Conservation (phyloP, 73 alveolate genomes). For the Paramecium biaurelia region DNA sequence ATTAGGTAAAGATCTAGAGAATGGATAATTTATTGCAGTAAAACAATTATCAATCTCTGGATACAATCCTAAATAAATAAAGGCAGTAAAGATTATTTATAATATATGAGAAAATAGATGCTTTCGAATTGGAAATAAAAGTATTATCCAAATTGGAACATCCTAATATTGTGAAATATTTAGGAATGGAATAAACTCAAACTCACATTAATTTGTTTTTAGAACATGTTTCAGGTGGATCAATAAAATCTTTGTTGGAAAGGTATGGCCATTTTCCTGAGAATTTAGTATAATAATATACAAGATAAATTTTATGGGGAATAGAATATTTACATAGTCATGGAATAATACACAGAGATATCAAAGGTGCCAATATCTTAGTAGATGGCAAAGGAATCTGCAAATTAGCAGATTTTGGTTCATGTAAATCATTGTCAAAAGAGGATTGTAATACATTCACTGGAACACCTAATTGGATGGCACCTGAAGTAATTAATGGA, state of each 20-base stretch:
- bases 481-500: conserved; percentile 93
- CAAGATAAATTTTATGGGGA: conserved; percentile 81
- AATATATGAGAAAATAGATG: conserved; percentile 67
- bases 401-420: conserved; percentile 84
- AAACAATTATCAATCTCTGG: conserved; percentile 65
- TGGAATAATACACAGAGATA: conserved; percentile 90
- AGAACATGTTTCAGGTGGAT: conserved; percentile 86
- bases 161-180: conserved; percentile 80
- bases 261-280: conserved; percentile 77
- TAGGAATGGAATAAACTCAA: conserved; percentile 74
- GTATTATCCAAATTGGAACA: conserved; percentile 73
- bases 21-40: conserved; percentile 73
- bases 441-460: conserved; percentile 78
- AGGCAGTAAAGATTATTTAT: background rate
- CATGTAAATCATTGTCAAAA: conserved; percentile 62
- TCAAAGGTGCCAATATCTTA: conserved; percentile 94
- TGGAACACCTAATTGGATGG: conserved; percentile 97
- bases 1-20: conserved; percentile 61
- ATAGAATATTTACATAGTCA: conserved; percentile 86
- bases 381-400: conserved; percentile 71
- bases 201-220: conserved; percentile 73
- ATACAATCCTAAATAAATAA: background rate
- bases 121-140: conserved; percentile 76
- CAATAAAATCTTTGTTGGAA: conserved; percentile 70
- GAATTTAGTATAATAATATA: conserved; percentile 69